A percentile compares a stretch with the other conserved stretches of the same genome.
Conservation (phyloP, 306 rosid species). For the Sicyos edulis region DNA sequence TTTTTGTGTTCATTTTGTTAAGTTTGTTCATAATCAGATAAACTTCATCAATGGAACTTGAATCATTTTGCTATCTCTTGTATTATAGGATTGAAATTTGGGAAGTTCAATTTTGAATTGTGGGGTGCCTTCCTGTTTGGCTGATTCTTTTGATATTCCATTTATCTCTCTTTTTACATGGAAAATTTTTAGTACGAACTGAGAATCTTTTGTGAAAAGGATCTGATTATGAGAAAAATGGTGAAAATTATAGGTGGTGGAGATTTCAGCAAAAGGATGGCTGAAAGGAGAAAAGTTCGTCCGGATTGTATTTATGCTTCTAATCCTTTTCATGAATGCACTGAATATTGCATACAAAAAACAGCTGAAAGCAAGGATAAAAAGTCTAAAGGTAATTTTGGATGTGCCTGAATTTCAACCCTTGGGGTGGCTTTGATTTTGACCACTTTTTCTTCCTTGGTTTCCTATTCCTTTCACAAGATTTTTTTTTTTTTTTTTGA, state of each 20-base stretch:
- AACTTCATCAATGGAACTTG: background rate
- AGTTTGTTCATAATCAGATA: background rate
- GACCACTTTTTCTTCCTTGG: background rate
- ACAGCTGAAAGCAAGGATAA: conserved; percentile 54
- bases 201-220: background rate
- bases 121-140: background rate
- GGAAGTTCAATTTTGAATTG: background rate
- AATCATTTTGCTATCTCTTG: conserved; percentile 6
- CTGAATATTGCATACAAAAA: conserved; percentile 54
- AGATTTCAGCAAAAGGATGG: conserved; percentile 37
- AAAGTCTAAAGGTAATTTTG: conserved; percentile 45
- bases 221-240: conserved; percentile 12
- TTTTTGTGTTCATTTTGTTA: background rate
- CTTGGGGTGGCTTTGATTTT: background rate
- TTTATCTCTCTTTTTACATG: conserved; percentile 1
- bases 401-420: background rate
- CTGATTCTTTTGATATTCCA: background rate
- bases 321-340: conserved; percentile 90
- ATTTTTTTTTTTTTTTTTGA: no score
- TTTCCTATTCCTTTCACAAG: background rate
- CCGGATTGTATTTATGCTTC: conserved; percentile 54
- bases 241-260: conserved; percentile 22
- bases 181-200: background rate
- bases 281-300: conserved; percentile 43
- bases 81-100: background rate